Conservation (phyloP, 805 yeast genomes). For the Wickerhamiella galacta region DNA sequence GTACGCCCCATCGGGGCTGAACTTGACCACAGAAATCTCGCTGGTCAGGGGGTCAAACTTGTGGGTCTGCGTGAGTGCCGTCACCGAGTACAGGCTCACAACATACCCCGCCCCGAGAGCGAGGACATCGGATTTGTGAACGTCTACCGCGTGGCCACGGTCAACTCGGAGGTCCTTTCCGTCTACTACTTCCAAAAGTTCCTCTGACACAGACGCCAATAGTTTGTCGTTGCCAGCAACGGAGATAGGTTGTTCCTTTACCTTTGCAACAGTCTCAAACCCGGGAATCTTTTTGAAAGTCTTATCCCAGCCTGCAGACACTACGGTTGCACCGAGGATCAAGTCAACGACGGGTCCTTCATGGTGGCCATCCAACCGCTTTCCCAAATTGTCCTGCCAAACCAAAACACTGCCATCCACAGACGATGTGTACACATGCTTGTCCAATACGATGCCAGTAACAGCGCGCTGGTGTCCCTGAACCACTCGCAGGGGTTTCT, state of each 20-base stretch:
- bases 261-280: slow-evolving; percentile 20
- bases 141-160: slow-evolving; percentile 31
- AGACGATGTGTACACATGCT: slow-evolving; percentile 42
- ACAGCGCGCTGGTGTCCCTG: slow-evolving; percentile 74
- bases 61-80: slow-evolving; percentile 20
- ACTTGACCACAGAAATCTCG: slow-evolving; percentile 42
- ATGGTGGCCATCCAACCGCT: slow-evolving; percentile 31
- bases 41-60: slow-evolving; percentile 36
- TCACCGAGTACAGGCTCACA: slow-evolving; percentile 26
- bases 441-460: slow-evolving; percentile 33
- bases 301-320: slow-evolving; percentile 85
- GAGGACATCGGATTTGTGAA: slow-evolving; percentile 25
- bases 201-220: slow-evolving; percentile 31
- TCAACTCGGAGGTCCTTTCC: slow-evolving; percentile 16
- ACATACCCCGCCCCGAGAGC: slow-evolving; percentile 35
- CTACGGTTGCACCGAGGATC: slow-evolving; percentile 23
- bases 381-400: slow-evolving; percentile 33
- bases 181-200: slow-evolving; percentile 25
- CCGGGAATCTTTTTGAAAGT: slow-evolving; percentile 31
- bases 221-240: slow-evolving; percentile 25
- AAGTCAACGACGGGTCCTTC: slow-evolving; percentile 48
- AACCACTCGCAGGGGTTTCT: slow-evolving; percentile 27
- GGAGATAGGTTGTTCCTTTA: slow-evolving; percentile 34
- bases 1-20: slow-evolving; percentile 52
- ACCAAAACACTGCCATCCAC: slow-evolving; percentile 59